Base-by-base conservation (phyloP, 495 filamentous ascomycete species). In the Podospora didyma region DNA sequence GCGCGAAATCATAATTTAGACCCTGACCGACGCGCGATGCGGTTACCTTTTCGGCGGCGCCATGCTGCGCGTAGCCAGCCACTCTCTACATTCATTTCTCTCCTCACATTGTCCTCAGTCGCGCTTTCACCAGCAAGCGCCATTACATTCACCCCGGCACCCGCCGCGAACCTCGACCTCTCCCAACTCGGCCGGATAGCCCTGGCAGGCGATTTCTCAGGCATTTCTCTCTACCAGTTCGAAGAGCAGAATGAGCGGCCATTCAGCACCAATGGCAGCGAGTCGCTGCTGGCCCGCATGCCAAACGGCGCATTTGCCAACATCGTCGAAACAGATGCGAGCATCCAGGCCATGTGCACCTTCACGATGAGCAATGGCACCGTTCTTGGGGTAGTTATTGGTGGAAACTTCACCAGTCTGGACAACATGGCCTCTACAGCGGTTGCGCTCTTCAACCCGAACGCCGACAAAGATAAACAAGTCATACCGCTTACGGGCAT, bases 371-470 rank as follows among this genome's bases (percentile, higher is more conserved):
- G 79, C 41, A 78, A 89, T 69, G 89, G 89, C 48, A 81, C 73
- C 4, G 74, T 86, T 35, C 78, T 82, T 17, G 90, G 89, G 12
- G 82, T 96, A 24, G 84, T 97, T 21, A 81, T 97, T 4, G 94
- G 87, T 22, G 94, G 94, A 14, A 97, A 96, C 74, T 99, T 99
- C 69, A 97, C 93, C n/a, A 96, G 89, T 64, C 71, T 98, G 89
- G 86, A 34, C 84, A 83, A 28, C 22, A 46, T 86, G 44, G 75
- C 90, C 69, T 86, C 92, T 12, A 82, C 84, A 46, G 92, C 89
- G 26, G 83, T 92, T 34, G 94, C 94, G 19, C 65, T 93, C 53
- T 92, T 90, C 67, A 80, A 96, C 64, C 83, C 89, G 1, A 79
- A 79, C 51, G 83, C 84, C 20, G 81, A 80, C 14, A 68, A 76